phyloP scores from a whole-genome alignment of 2,329 filamentous ascomycete species.

The Pseudocercospora eumusae region DNA sequence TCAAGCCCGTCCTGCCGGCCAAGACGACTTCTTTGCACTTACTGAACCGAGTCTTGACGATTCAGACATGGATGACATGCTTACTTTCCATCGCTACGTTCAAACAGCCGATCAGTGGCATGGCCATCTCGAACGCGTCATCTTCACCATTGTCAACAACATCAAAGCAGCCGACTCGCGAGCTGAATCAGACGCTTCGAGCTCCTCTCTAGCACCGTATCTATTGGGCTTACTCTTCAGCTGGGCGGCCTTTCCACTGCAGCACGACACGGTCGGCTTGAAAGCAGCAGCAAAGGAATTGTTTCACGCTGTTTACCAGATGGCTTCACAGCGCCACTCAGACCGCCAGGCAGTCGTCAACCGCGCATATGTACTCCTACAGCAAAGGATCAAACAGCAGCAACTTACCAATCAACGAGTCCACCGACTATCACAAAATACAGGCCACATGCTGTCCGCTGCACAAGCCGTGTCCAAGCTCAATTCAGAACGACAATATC shows the following conservation, averaged over 20 bases:
- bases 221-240: too few relatives aligned
- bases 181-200: too few relatives aligned
- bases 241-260: too few relatives aligned
- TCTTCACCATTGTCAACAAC: neutral
- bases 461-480: neutral
- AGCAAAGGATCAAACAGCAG: too few relatives aligned
- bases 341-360: too few relatives aligned
- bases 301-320: too few relatives aligned
- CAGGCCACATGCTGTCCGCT: neutral
- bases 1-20: neutral
- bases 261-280: too few relatives aligned
- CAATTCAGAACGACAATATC: neutral
- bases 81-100: neutral
- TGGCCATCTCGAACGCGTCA: neutral
- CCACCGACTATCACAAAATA: neutral
- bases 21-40: neutral
- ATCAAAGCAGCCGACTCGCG: too few relatives aligned
- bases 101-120: neutral
- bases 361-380: too few relatives aligned
- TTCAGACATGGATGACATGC: neutral
- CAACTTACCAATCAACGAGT: neutral
- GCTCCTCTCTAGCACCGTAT: too few relatives aligned
- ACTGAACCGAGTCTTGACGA: neutral
- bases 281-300: too few relatives aligned
- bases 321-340: too few relatives aligned